phyloP scores from a whole-genome alignment of 176 grass and related monocot species.

The Puya raimondii region DNA sequence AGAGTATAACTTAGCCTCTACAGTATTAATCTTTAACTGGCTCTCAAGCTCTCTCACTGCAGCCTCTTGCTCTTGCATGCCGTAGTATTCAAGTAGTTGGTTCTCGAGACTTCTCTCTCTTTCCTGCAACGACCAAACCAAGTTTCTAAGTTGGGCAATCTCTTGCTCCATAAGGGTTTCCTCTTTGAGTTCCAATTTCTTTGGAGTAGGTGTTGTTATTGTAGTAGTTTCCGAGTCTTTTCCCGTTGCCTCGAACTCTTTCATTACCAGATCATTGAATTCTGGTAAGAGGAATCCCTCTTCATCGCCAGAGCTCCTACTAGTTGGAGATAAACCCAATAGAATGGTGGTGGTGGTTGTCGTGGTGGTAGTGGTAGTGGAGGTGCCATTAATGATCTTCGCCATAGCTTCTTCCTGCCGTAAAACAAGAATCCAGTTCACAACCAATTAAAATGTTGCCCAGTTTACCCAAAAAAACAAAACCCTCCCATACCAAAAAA shows the following conservation, averaged over 20 bases:
- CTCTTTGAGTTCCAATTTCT: constrained; percentile 17
- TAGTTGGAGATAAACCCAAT: constrained; percentile 34
- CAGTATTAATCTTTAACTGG: constrained; percentile 66
- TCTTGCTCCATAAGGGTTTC: constrained; percentile 46
- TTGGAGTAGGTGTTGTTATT: constrained; percentile 14
- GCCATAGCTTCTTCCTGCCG: constrained; percentile 46
- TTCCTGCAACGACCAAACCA: constrained; percentile 72
- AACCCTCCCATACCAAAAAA: too few relatives aligned
- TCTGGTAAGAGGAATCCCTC: constrained; percentile 68
- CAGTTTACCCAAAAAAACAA: background rate
- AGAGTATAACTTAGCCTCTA: constrained; percentile 63
- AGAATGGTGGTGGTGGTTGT: constrained; percentile 33
- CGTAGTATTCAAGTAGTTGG: constrained; percentile 47
- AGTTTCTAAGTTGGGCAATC: constrained; percentile 56
- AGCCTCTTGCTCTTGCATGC: constrained; percentile 65
- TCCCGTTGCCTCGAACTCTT: constrained; percentile 37
- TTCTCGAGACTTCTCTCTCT: constrained; percentile 68
- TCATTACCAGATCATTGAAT: constrained; percentile 54
- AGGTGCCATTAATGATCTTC: constrained; percentile 48
- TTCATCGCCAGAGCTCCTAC: constrained; percentile 47
- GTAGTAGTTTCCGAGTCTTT: constrained; percentile 20
- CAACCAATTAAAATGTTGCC: constrained; percentile 4
- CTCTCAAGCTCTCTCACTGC: constrained; percentile 71
- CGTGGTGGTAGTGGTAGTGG: constrained; percentile 33
- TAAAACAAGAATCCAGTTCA: constrained; percentile 10